A percentile compares a stretch with the other conserved stretches of the same genome.
Conservation (phyloP, 768 basidiomycete species). For the Pholiota conissans region DNA sequence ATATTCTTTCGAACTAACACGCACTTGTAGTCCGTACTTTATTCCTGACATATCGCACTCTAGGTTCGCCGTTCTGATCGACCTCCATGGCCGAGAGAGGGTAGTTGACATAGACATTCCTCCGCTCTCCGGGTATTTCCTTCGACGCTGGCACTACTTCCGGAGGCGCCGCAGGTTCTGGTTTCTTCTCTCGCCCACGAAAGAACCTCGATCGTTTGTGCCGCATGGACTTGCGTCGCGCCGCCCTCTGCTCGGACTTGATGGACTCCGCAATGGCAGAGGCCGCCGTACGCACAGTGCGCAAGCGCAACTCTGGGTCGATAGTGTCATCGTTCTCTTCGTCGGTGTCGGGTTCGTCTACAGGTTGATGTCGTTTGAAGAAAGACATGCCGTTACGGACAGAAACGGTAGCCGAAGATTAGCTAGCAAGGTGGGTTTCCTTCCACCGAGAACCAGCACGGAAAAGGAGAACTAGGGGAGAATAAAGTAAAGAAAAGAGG, state of each 20-base stretch:
- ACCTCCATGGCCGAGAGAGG: constrained; percentile 65
- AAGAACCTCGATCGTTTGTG: constrained; percentile 64
- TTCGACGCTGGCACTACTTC: constrained; percentile 31
- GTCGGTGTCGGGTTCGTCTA: constrained; percentile 44
- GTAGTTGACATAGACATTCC: constrained; percentile 83
- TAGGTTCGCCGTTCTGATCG: constrained; percentile 73
- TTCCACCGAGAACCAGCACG: constrained; percentile 24
- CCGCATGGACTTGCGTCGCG: constrained; percentile 51
- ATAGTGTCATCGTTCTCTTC: constrained; percentile 67
- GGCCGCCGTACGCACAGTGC: constrained; percentile 91
- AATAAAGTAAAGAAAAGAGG: constrained; percentile 15
- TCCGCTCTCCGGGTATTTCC: constrained; percentile 49
- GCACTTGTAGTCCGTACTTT: constrained; percentile 93
- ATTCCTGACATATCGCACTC: constrained; percentile 80
- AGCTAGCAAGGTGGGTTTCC: constrained; percentile 8
- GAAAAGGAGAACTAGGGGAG: constrained; percentile 15
- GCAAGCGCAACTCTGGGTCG: constrained; percentile 84
- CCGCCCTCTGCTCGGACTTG: constrained; percentile 70
- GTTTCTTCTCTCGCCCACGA: constrained; percentile 51
- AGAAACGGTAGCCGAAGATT: background rate
- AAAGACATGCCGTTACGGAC: constrained; percentile 27
- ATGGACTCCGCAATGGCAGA: constrained; percentile 89
- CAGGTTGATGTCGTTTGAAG: constrained; percentile 41
- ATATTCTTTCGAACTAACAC: constrained; percentile 21
- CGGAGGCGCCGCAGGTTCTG: constrained; percentile 29